Evolutionary conservation across 352 stramenopile genomes (phyloP), one percentile per base, ranked within the genome.

Genomic region (Phytophthora syringae): DNA sequence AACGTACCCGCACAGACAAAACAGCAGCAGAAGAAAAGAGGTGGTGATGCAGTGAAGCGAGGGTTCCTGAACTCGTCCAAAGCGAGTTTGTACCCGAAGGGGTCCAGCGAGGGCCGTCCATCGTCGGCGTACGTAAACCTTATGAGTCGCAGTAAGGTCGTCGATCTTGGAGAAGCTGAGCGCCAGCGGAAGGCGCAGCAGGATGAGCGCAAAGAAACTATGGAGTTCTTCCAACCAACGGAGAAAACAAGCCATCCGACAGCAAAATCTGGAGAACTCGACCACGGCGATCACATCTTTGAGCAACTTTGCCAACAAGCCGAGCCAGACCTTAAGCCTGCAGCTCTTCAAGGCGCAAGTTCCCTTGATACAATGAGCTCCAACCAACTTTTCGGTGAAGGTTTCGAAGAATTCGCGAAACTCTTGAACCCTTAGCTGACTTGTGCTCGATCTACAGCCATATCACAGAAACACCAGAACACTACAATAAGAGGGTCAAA

Each of bases 121-220:
- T 53, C 87, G 16, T 95, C 87, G 0, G 62, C 84, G 40, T 94
- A 93, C 56, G 86, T 94, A 11, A 93, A 94, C 25, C 51, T 95
- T 18, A 54, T 94, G 10, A 85, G 82, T 50, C 81, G 86, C 15
- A 93, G 86, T 65, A 93, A 95, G 59, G 76, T 95, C 16, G 80
- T 95, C 1, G 86, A 94, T 63, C 56, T 96, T 10, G 70, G 51
- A 6, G 76, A 85, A 10, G 61, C 77, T n/a, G 62, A 90, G 47
- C 65, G 40, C 1, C 72, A 89, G 39, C 60, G 68, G 20, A 69
- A 76, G 16, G 28, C 78, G 22, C 65, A 80, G 20, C 48, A 79
- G 43, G 60, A 77, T 21, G 43, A 67, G 25, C 47, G 49, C 15
- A 62, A 76, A 24, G 58, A 79, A n/a, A 32, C 56, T 1, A 61